Evolutionary conservation across 768 basidiomycete species (phyloP).

Genomic region (Lentinula sp.): DNA sequence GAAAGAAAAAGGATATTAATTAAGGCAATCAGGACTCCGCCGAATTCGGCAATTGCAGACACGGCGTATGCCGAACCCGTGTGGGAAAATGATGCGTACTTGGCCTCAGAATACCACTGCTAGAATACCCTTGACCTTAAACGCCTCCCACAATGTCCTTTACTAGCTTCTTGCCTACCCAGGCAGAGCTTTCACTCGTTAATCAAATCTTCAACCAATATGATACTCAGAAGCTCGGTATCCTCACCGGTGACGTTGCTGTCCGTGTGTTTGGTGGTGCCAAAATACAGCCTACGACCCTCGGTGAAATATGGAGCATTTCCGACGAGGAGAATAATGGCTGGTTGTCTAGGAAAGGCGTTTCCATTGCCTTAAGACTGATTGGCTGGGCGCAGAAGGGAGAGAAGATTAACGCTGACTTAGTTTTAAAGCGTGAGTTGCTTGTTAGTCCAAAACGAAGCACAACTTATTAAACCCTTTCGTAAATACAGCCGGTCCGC

Average conservation of each 20-base stretch:
- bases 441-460: background rate
- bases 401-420: constrained; percentile 54
- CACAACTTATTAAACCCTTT: constrained; percentile 8
- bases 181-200: constrained; percentile 53
- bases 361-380: constrained; percentile 81
- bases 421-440: constrained; percentile 65
- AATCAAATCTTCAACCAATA: constrained; percentile 66
- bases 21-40: background rate
- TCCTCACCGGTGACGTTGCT: constrained; percentile 87
- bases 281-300: constrained; percentile 64
- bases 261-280: constrained; percentile 82
- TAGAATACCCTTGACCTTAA: background rate
- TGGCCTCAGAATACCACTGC: background rate
- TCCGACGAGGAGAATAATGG: constrained; percentile 94
- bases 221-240: constrained; percentile 75
- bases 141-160: constrained; percentile 28
- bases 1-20: too few species aligned
- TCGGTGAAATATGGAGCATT: constrained; percentile 92
- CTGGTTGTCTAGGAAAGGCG: constrained; percentile 82
- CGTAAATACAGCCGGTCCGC: constrained; percentile 63
- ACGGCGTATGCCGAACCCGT: background rate
- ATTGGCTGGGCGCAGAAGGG: constrained; percentile 93
- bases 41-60: background rate
- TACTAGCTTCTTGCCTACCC: constrained; percentile 35
- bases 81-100: constrained; percentile 1